These are phyloP conservation scores for Suillus subluteus DNA, from an alignment of 768 basidiomycete genomes.

Conservation along the genomic window DNA sequence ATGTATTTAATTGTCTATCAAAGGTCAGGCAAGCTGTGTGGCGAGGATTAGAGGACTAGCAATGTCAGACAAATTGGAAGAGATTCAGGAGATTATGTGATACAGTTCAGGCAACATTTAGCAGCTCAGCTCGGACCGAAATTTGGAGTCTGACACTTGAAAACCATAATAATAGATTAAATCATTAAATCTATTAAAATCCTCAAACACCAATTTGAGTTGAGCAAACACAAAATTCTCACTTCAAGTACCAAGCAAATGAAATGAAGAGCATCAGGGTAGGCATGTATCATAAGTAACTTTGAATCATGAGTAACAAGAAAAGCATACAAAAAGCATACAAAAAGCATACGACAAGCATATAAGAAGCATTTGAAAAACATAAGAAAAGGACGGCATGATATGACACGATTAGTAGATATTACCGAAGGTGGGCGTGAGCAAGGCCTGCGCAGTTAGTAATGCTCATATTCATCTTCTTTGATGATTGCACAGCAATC, in stretches of 20 bases:
- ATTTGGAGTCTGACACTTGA: not conserved
- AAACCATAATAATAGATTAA: not conserved
- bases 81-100: too few species aligned
- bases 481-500: not conserved
- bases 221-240: not conserved
- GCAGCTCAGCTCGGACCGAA: not conserved
- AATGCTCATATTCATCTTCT: not conserved
- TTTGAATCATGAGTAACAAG: not conserved
- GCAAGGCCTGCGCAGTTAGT: not conserved
- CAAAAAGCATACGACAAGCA: not conserved
- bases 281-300: conserved; percentile 1
- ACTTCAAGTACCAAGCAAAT: not conserved
- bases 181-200: not conserved
- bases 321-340: not conserved
- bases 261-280: not conserved
- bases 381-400: conserved; percentile 1
- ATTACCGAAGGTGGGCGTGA: not conserved
- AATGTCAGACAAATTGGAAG: too few species aligned
- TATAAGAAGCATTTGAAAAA: not conserved
- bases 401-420: not conserved
- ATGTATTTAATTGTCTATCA: not conserved
- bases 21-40: not conserved
- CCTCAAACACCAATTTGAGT: not conserved
- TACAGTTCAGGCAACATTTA: not conserved
- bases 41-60: not conserved